Evolutionary conservation across 2,329 filamentous ascomycete species (phyloP).

Genomic region (Dothistroma pini): DNA sequence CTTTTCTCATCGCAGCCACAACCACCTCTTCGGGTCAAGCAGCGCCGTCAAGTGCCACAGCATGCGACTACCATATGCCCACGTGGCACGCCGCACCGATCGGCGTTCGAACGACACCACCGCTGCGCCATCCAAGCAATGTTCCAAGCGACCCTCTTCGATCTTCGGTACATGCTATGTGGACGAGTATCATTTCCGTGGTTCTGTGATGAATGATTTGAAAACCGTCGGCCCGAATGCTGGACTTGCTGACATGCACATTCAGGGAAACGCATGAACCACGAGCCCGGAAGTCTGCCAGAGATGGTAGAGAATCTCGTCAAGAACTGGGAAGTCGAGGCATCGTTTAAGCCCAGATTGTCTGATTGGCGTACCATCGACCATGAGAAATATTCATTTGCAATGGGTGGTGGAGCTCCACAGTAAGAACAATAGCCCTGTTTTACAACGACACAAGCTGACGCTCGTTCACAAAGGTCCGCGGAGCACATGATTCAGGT

Average conservation of each 20-base stretch:
- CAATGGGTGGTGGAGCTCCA: constrained; percentile 58
- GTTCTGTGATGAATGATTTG: background rate
- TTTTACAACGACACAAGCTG: constrained; percentile 1
- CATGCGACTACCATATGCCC: constrained; percentile 8
- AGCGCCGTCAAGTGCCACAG: constrained; percentile 6
- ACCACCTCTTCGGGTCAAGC: background rate
- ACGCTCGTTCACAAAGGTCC: constrained; percentile 25
- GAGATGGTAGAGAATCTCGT: constrained; percentile 65
- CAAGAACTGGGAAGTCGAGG: constrained; percentile 71
- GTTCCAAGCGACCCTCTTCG: constrained; percentile 1
- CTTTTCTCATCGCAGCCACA: background rate
- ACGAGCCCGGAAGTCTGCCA: constrained; percentile 55
- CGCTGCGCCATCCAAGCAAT: constrained; percentile 16
- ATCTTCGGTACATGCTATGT: background rate
- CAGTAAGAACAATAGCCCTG: constrained; percentile 33
- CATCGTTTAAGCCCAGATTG: constrained; percentile 61
- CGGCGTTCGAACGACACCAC: constrained; percentile 1
- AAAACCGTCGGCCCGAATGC: background rate
- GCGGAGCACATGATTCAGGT: constrained; percentile 61
- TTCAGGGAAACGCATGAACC: constrained; percentile 55
- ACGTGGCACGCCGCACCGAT: constrained; percentile 5
- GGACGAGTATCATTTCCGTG: background rate
- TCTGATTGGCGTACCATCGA: constrained; percentile 65
- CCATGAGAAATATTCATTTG: constrained; percentile 56
- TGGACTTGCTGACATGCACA: constrained; percentile 12